Evolutionary conservation across 2,329 filamentous ascomycete species (phyloP), one percentile per base, ranked within the genome.

Genomic region (Bipolaris oryzae): DNA sequence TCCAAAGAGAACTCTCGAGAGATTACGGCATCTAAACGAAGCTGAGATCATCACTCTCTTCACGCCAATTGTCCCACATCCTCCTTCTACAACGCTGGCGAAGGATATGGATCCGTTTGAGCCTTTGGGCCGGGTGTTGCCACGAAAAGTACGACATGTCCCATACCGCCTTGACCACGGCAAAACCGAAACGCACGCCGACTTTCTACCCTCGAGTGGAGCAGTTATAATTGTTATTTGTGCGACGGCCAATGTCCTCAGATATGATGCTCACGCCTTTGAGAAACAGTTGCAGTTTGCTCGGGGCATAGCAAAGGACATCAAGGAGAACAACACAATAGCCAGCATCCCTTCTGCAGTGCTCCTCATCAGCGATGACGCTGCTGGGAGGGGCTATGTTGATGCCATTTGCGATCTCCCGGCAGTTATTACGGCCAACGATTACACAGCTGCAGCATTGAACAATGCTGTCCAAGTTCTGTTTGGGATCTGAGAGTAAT

Each of bases 51-150:
- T 82, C 41, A 73, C 80, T 0, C 74, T 82, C 16, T 78, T 82
- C 66, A 81, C 80, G 1, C 80, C 80, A n/a, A 76, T 89, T n/a
- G 77, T 89, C 48, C 81, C 87, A 5, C 72, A 75, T 50, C 61
- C 71, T 11, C 70, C 73, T 5, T 63, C 61, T 2, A 67, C 67
- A 5, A 60, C 63, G 62, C 65, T 77, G 42, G 67, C 75, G 42
- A 78, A 79, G 57, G 75, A 74, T 42, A 80, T 76, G 66, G 90
- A 93, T 70, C 90, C 89, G 0, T 92, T 92, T 68, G 89, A 92
- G 73, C 82, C 84, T 13, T 78, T 93, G 16, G 90, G 89, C 18
- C 82, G 83, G 60, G 83, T 85, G 42, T 74, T 93, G 46, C 84
- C 85, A 46, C 78, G 76, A 46, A 80, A 83, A 63, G 80, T 92